Evolutionary conservation across 2,329 filamentous ascomycete genomes (phyloP).

Genomic region (Ascomycota sp.): DNA sequence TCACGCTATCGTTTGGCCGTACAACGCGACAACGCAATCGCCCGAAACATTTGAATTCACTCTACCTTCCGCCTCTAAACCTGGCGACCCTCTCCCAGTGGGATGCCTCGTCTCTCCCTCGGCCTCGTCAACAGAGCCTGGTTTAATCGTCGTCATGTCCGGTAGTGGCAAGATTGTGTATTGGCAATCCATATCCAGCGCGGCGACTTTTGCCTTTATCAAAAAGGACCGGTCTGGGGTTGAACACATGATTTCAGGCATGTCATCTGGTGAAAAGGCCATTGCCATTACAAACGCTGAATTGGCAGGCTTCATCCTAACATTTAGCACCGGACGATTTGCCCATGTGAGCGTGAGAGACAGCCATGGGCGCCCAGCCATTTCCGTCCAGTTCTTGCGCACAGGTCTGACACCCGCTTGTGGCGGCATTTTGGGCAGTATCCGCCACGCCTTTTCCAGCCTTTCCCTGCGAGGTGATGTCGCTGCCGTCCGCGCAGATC

Average conservation of each 20-base stretch:
- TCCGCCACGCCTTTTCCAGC: conserved; percentile 55
- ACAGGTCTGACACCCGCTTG: conserved; percentile 33
- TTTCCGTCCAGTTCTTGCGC: conserved; percentile 59
- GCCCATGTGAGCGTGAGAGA: conserved; percentile 77
- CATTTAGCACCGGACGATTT: conserved; percentile 67
- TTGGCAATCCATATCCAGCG: conserved; percentile 88
- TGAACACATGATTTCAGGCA: conserved; percentile 50
- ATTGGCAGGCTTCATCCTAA: conserved; percentile 64
- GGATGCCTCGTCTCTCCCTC: conserved; percentile 67
- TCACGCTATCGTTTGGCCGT: conserved; percentile 80
- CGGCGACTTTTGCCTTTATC: conserved; percentile 65
- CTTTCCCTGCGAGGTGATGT: conserved; percentile 56
- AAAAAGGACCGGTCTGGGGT: conserved; percentile 65
- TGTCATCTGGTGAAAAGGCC: conserved; percentile 62
- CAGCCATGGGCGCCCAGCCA: conserved; percentile 62
- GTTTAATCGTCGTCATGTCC: conserved; percentile 71
- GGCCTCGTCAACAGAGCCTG: conserved; percentile 59
- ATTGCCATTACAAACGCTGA: conserved; percentile 67
- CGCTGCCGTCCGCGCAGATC: conserved; percentile 57
- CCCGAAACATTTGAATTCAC: conserved; percentile 65
- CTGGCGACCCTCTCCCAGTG: conserved; percentile 55
- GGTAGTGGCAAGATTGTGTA: conserved; percentile 71
- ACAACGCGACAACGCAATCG: conserved; percentile 45
- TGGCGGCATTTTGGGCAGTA: conserved; percentile 58
- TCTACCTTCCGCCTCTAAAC: conserved; percentile 51